Conservation (phyloP, 129 eudicot genomes). For the Logfia minima region DNA sequence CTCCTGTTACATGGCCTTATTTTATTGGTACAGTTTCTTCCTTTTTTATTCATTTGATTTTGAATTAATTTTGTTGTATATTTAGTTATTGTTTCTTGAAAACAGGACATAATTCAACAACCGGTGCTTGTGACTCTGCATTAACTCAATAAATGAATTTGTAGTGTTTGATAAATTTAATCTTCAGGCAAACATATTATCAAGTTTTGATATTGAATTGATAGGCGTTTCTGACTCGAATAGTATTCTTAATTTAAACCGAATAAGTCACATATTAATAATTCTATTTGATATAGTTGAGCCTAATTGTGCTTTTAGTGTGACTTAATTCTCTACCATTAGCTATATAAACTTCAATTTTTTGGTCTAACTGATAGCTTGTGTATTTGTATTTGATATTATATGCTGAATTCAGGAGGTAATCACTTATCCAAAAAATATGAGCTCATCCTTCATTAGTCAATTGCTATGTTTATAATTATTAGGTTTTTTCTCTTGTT, state of each 20-base stretch:
- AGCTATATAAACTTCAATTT: too few relatives aligned
- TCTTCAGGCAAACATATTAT: too few relatives aligned
- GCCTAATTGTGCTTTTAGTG: not conserved
- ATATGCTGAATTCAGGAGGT: not conserved
- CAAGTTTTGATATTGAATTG: not conserved
- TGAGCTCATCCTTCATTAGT: not conserved
- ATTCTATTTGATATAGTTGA: not conserved
- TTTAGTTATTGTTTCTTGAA: not conserved
- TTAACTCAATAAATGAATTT: not conserved
- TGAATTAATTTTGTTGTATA: not conserved
- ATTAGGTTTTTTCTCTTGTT: not conserved
- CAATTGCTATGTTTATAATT: not conserved
- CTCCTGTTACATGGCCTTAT: constrained; percentile 77
- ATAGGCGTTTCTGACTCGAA: not conserved
- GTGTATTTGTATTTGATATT: too few relatives aligned
- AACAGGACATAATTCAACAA: not conserved
- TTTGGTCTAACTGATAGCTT: too few relatives aligned
- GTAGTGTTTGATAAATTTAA: too few relatives aligned
- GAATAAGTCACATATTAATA: not conserved
- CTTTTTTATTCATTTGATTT: not conserved
- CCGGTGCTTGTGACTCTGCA: not conserved
- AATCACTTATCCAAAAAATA: too few relatives aligned
- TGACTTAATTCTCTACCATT: too few relatives aligned
- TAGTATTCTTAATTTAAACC: not conserved
- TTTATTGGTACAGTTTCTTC: constrained; percentile 43